Conservation (phyloP, 371 early-diverging fungal species). For the Smittium mucronatum region DNA sequence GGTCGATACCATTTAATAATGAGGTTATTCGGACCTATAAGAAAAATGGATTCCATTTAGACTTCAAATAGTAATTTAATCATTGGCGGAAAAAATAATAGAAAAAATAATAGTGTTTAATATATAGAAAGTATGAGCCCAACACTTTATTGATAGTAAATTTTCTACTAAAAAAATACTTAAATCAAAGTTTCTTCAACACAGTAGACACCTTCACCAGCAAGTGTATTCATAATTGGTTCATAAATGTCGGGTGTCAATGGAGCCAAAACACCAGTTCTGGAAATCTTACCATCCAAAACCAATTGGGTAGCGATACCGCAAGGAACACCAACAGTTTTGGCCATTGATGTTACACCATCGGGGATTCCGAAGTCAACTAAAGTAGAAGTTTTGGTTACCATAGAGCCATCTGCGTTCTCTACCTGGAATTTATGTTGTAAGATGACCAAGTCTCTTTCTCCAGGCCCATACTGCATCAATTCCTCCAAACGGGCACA, state of each 20-base stretch:
- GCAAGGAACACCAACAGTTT: constrained; percentile 93
- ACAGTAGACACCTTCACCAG: constrained; percentile 76
- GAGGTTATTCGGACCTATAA: no score
- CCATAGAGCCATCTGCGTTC: constrained; percentile 57
- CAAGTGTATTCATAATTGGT: constrained; percentile 75
- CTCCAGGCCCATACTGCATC: constrained; percentile 79
- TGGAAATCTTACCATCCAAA: constrained; percentile 63
- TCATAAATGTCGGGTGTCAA: constrained; percentile 77
- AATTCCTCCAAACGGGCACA: constrained; percentile 89
- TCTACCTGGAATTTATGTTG: constrained; percentile 92
- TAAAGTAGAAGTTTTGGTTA: constrained; percentile 81
- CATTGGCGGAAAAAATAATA: no score
- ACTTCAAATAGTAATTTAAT: no score
- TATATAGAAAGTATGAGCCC: no score
- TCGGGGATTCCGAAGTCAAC: constrained; percentile 82
- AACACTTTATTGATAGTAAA: no score
- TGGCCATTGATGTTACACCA: constrained; percentile 93
- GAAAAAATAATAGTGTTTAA: no score
- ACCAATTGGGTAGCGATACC: constrained; percentile 89
- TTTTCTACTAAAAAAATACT: not conserved
- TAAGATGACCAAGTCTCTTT: constrained; percentile 93
- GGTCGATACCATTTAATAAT: no score
- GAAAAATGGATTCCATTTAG: no score
- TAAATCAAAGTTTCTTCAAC: constrained; percentile 52
- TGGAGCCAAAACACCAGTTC: constrained; percentile 85